These are phyloP conservation scores for Eutrema heterophyllum DNA, from an alignment of 345 rosid species.

Conservation along the genomic window DNA sequence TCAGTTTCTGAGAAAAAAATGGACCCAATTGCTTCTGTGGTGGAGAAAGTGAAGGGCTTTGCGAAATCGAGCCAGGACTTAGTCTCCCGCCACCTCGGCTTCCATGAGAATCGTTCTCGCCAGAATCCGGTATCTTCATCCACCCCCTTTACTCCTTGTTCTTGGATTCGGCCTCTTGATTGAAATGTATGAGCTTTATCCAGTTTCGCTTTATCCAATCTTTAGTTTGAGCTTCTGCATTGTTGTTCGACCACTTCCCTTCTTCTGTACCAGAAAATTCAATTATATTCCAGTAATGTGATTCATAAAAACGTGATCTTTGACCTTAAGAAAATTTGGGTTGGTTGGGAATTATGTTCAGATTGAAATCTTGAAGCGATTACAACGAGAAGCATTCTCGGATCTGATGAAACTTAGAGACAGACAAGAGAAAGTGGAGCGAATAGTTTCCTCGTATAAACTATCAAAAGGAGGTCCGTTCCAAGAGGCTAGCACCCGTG, in stretches of 20 bases:
- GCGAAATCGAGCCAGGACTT: conserved; percentile 49
- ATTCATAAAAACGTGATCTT: not conserved
- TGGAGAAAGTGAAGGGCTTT: conserved; percentile 47
- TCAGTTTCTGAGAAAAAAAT: conserved; percentile 19
- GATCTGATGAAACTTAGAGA: conserved; percentile 85
- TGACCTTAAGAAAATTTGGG: not conserved
- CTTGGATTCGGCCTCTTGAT: not conserved
- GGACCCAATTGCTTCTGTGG: conserved; percentile 50
- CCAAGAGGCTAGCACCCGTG: conserved; percentile 57
- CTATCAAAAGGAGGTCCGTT: conserved; percentile 53
- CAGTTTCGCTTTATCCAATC: too few relatives aligned
- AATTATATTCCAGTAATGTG: not conserved
- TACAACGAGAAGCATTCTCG: conserved; percentile 83
- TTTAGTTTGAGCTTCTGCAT: not conserved
- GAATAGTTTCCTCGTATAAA: conserved; percentile 49
- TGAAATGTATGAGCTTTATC: not conserved
- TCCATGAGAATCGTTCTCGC: conserved; percentile 36
- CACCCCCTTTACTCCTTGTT: not conserved
- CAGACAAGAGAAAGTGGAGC: conserved; percentile 82
- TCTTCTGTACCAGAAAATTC: not conserved
- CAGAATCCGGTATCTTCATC: conserved; percentile 56
- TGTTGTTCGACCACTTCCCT: not conserved
- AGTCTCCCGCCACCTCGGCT: conserved; percentile 37
- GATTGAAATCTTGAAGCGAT: conserved; percentile 93
- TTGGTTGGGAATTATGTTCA: conserved; percentile 28